Evolutionary conservation across 106 monocot genomes (phyloP).

Genomic region (Dendrobium chrysotoxum): DNA sequence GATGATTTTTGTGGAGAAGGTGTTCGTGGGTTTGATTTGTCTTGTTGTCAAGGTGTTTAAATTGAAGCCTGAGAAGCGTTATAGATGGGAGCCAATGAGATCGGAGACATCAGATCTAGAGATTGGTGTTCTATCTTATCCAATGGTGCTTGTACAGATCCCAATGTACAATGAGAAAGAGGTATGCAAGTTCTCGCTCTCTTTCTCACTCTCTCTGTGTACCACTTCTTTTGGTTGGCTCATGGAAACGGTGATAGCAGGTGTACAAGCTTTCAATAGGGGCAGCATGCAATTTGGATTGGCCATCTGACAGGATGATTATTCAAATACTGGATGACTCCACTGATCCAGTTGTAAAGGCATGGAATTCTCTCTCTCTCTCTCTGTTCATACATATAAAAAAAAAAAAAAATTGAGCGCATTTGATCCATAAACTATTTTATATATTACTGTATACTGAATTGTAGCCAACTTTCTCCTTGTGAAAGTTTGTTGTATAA

Average conservation of each 20-base stretch:
- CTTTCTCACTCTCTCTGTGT: not conserved
- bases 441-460: too few species aligned
- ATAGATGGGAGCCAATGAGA: constrained; percentile 26
- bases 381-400: too few species aligned
- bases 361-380: not conserved
- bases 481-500: too few species aligned
- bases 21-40: constrained; percentile 18
- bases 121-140: constrained; percentile 16
- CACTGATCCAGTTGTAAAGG: constrained; percentile 28
- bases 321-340: constrained; percentile 38
- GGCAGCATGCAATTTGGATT: constrained; percentile 25
- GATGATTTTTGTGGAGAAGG: constrained; percentile 28
- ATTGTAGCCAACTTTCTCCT: too few species aligned
- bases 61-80: constrained; percentile 27
- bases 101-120: constrained; percentile 10
- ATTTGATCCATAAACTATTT: too few species aligned
- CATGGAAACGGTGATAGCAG: not conserved
- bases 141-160: constrained; percentile 29
- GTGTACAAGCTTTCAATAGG: constrained; percentile 31
- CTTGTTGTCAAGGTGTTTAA: constrained; percentile 21
- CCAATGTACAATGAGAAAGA: constrained; percentile 46
- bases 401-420: too few species aligned
- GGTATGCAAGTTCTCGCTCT: constrained; percentile 6
- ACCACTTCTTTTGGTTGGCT: too few species aligned
- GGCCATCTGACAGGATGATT: constrained; percentile 26